A percentile compares a stretch with the other conserved stretches of the same genome.
These are phyloP conservation scores for Penicillium verhagenii DNA, from an alignment of 495 filamentous ascomycete species.

Conservation along the genomic window DNA sequence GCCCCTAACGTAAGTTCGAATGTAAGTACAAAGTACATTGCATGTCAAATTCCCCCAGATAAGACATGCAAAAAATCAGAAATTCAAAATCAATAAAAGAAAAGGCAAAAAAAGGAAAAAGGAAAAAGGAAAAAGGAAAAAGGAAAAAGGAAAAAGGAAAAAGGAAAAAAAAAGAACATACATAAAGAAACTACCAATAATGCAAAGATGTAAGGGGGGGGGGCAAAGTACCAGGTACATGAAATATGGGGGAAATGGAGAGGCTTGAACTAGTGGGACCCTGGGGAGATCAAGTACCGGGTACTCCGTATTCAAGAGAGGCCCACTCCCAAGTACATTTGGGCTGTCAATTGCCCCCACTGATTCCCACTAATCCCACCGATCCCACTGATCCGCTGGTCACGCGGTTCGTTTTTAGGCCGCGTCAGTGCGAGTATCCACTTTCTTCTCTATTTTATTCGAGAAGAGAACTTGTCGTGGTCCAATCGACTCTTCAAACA, in stretches of 20 bases:
- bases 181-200: not conserved
- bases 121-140: not conserved
- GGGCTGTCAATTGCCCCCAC: slow-evolving; percentile 9
- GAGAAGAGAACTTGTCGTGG: not conserved
- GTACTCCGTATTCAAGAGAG: no score
- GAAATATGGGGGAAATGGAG: no score
- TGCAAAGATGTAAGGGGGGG: no score
- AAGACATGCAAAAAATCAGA: not conserved
- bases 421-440: slow-evolving; percentile 15
- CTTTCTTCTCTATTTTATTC: slow-evolving; percentile 13
- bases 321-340: not conserved
- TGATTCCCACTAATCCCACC: no score
- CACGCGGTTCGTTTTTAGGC: slow-evolving; percentile 28
- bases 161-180: not conserved
- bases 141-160: not conserved
- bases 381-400: slow-evolving; percentile 37
- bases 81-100: not conserved
- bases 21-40: no score
- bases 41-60: no score
- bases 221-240: not conserved
- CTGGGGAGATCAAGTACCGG: no score
- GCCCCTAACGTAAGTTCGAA: no score
- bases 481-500: not conserved
- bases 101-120: not conserved
- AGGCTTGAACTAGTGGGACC: no score